Evolutionary conservation across 306 rosid genomes (phyloP), one percentile per base, ranked within the genome.

Genomic region (Cyamopsis tetragonoloba): DNA sequence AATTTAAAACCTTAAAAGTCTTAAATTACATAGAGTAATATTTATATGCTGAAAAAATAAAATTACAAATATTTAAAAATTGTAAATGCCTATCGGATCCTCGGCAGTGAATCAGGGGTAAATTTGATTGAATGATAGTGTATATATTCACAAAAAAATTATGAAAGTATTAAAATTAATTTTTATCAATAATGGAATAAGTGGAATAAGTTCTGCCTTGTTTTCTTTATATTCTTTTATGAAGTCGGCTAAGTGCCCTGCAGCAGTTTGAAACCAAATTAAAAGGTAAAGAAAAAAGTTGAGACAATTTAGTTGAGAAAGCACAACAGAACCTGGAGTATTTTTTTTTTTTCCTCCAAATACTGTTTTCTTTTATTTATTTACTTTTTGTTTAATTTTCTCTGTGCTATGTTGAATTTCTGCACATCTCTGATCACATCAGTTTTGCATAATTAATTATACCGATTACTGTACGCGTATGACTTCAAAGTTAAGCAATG

Each of bases 401-500:
- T 64, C 30, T 56, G 24, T 48, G 70, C 39, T 71, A 48, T 65
- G 74, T 65, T 57, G 74, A 65, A 38, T 31, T 64, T 71, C 65
- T 77, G 44, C 42, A 48, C 43, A 65, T 65, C 44, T 58, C 78
- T 65, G 70, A 30, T 56, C 58, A 19, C 57, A 5, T 49, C 37
- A 77, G 7, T 71, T n/a, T 53, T 58, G 49, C 19, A 66, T 66
- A 41, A 14, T 68, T 42, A 30, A 46, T 18, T 8, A 43, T 9
- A 51, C 28, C 0, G 0, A 12, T 55, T 62, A 39, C 46, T 31
- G 70, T 47, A 61, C 49, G 76, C 24, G 70, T 47, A 61, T 55
- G 76, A 57, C 81, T 76, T 78, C 81, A 69, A 69, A 78, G 68
- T 35, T 73, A 78, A 83, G 91, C 43, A 70, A 62, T 60, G 20